Base-by-base conservation (phyloP, 306 rosid species). In the Cicer cuneatum region DNA sequence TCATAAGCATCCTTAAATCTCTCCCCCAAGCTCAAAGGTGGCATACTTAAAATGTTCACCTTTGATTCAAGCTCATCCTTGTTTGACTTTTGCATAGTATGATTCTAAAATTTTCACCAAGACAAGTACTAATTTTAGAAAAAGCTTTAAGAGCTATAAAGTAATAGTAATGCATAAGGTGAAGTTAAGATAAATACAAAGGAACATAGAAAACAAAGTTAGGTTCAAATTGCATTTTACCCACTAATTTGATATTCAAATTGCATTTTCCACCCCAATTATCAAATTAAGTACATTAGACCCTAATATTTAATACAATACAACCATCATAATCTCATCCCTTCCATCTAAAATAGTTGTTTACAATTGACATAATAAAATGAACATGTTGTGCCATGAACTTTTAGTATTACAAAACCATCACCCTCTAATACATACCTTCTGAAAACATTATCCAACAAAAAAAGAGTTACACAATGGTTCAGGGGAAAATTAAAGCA, bases 1-100 rank as follows among this genome's bases (percentile, higher is more conserved):
- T 86, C 89, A 83, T 91, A 93, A n/a, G 75, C 88, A 73, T 93
- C 96, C 75, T 89, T 96, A 88, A 93, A 93, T 79, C 84, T 89
- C 81, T 93, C 97, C 10, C 98, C 98, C 35, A 87, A 82, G 83
- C 84, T 80, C 86, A 93, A 80, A 15, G 98, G 97, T 68, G 97
- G 98, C 59, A 86, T 68, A 38, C 87, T 89, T 77, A 91, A 85
- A 76, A 83, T 42, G 73, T 69, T 88, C 74, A 56, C 60, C 82
- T 76, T 85, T 52, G 81, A 82, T 77, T 71, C 79, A 39, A 65
- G 24, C 35, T 75, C 82, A 75, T 79, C 86, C 49, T 49, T 76
- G 52, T 71, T 61, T 60, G 86, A 80, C 77, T 78, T 83, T 75
- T 41, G 83, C 53, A 69, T 66, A 48, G 83, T 67, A 29, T 33